A percentile compares a stretch with the other conserved stretches of the same genome.
phyloP scores from a whole-genome alignment of 345 rosid species.

The Salix purpurea region DNA sequence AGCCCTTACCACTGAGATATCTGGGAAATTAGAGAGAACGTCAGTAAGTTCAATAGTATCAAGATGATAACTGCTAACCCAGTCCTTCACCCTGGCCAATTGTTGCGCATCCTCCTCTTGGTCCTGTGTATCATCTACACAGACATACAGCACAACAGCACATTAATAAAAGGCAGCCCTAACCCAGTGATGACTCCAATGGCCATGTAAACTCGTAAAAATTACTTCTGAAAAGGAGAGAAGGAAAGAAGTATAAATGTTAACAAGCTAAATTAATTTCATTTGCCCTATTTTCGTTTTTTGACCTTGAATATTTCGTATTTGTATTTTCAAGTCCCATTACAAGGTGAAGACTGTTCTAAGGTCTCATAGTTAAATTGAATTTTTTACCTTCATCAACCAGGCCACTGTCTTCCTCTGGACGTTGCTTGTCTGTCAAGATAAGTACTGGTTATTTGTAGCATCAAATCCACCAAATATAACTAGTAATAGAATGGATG shows the following conservation, averaged over 20 bases:
- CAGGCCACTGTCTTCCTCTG: constrained; percentile 48
- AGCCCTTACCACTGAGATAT: constrained; percentile 66
- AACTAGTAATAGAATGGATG: neutral
- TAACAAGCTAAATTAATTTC: neutral
- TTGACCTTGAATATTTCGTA: neutral
- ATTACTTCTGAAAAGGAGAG: constrained; percentile 1
- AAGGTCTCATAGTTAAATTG: neutral
- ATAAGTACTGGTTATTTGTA: constrained; percentile 18
- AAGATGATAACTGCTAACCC: constrained; percentile 55
- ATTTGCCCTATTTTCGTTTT: neutral
- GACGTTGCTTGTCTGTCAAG: constrained; percentile 51
- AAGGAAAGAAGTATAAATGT: neutral
- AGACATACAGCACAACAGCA: constrained; percentile 7
- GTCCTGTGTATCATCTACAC: constrained; percentile 76
- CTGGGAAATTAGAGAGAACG: constrained; percentile 72
- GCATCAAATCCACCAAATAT: neutral
- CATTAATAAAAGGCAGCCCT: neutral
- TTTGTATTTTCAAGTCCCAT: neutral
- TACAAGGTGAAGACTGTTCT: neutral
- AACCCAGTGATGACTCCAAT: neutral
- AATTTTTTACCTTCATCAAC: constrained; percentile 59
- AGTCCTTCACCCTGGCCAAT: constrained; percentile 68
- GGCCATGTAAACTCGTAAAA: neutral
- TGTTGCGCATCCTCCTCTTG: constrained; percentile 77
- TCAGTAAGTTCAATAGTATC: constrained; percentile 61